These are phyloP conservation scores for Gracilaria domingensis DNA, from an alignment of 23 red algal species.

Conservation along the genomic window DNA sequence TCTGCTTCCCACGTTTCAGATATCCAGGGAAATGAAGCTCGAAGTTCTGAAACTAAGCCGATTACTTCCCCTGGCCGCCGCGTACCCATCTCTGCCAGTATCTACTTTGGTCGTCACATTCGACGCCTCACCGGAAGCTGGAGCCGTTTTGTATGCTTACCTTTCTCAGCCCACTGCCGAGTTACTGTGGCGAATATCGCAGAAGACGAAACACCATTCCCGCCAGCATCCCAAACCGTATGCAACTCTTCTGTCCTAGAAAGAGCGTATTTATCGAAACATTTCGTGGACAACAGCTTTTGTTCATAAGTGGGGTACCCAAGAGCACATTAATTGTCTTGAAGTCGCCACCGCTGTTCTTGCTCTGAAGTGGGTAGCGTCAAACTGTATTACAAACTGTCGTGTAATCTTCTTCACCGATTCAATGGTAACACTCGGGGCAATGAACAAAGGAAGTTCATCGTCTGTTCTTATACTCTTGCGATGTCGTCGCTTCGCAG, in stretches of 20 bases:
- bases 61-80: background rate
- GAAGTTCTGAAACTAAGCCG: background rate
- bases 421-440: background rate
- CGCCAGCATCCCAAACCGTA: no score
- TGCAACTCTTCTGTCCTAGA: no score
- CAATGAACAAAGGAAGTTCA: background rate
- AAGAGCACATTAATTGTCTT: slow-evolving; percentile 19
- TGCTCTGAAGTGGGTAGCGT: background rate
- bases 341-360: slow-evolving; percentile 31
- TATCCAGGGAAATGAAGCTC: background rate
- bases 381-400: background rate
- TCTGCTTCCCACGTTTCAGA: no score
- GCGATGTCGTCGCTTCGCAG: background rate
- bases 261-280: background rate
- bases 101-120: background rate
- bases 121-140: background rate
- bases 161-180: background rate
- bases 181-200: background rate
- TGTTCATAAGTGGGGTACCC: background rate
- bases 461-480: background rate
- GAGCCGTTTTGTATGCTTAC: background rate
- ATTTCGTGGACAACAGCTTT: background rate
- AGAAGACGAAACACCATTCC: background rate
- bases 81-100: background rate
- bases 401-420: background rate